Base-by-base conservation (phyloP, 257 asterid species). In the Solanum pinnatisectum region DNA sequence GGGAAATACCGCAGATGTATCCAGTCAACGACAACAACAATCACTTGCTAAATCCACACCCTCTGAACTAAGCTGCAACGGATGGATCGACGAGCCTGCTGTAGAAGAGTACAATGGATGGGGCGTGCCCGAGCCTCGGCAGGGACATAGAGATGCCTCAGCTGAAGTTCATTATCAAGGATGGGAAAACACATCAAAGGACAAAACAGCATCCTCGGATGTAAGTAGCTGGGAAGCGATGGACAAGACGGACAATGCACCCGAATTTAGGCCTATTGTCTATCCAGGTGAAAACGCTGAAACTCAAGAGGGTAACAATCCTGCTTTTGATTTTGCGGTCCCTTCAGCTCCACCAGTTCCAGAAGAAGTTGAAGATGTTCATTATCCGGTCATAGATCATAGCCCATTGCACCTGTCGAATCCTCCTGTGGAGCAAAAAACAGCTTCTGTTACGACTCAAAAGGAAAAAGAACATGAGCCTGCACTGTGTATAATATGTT, bases 311-410 rank as follows among this genome's bases (percentile, higher is more conserved):
- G 36, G 67, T 0, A 46, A 83, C 22, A 44, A 83, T 83, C 74
- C 30, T 82, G 23, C 89, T 81, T 81, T 83, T 59, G 87, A 84
- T 84, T 63, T 77, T 76, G 30, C 5, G 2, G 60, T 30, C 1
- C 89, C 89, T 83, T 87, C 89, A 68, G 89, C 89, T 83, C 89
- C 89, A 81, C 89, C 87, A 0, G 49, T 35, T 32, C 76, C 87
- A 7, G 84, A 82, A 20, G 84, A 82, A 27, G 37, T 68, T 35
- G 49, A 39, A 87, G 46, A 33, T 0, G 0, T 52, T 33, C 85
- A 74, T 87, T 87, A 73, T 36, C 88, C 85, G 10, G 49, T 9
- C 4, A 4, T 86, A 71, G 89, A 87, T 81, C 77, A 56, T 22
- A 87, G 65, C 16, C 56, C 68, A 33, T 40, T 68, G 22, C 44